These are phyloP conservation scores for Suhomyces sp. DNA, from an alignment of 805 yeast species.

Conservation along the genomic window DNA sequence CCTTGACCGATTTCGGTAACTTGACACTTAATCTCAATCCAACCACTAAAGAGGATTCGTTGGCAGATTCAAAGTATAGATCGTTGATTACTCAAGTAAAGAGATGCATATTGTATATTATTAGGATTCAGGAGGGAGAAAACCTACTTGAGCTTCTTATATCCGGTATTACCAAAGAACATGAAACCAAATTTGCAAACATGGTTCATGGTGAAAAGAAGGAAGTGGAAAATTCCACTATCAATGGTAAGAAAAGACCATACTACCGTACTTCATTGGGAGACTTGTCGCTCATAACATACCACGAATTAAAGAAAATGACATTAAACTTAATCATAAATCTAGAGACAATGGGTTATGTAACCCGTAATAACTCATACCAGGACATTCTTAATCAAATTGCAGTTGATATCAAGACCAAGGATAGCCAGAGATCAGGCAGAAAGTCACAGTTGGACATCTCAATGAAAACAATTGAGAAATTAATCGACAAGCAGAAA, in stretches of 20 bases:
- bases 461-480: constrained; percentile 41
- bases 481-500: constrained; percentile 43
- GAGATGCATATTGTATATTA: constrained; percentile 74
- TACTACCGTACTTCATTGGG: constrained; percentile 48
- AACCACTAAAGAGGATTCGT: constrained; percentile 41
- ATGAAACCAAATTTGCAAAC: constrained; percentile 62
- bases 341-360: constrained; percentile 62
- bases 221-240: constrained; percentile 29
- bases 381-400: constrained; percentile 80
- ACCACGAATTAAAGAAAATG: constrained; percentile 72
- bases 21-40: constrained; percentile 59
- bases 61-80: constrained; percentile 55
- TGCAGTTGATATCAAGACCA: constrained; percentile 69
- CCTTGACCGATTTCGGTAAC: constrained; percentile 50
- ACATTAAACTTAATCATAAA: constrained; percentile 75
- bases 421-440: constrained; percentile 41
- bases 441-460: constrained; percentile 41
- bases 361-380: constrained; percentile 66
- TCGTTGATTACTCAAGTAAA: constrained; percentile 73
- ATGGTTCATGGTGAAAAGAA: constrained; percentile 48
- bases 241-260: constrained; percentile 41
- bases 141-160: constrained; percentile 67
- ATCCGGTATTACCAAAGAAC: constrained; percentile 61
- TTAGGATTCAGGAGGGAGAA: constrained; percentile 73
- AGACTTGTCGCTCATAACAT: constrained; percentile 48